phyloP scores from a whole-genome alignment of 257 asterid species.

The Solanum chmielewskii region DNA sequence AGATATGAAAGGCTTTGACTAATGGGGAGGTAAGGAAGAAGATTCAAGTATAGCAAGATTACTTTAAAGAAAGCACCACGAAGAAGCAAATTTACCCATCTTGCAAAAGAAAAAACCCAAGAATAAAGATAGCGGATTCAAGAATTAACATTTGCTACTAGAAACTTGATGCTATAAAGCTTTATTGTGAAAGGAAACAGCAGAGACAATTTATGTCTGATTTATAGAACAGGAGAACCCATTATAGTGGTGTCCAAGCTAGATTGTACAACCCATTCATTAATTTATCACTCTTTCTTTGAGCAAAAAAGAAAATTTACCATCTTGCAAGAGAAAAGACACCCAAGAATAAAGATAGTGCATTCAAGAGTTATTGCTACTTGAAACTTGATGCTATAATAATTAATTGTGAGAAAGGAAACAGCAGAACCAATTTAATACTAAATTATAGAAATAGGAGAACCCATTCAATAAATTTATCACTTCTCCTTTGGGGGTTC shows the following conservation, averaged over 20 bases:
- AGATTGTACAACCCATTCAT: background rate
- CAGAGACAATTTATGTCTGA: background rate
- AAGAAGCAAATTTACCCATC: background rate
- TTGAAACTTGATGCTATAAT: background rate
- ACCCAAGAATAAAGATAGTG: background rate
- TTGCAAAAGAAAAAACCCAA: background rate
- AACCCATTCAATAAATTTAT: background rate
- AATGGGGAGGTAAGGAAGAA: background rate
- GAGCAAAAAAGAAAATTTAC: background rate
- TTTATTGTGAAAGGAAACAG: background rate
- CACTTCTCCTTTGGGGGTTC: background rate
- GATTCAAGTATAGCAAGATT: background rate
- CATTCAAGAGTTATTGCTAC: background rate
- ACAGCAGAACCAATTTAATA: background rate
- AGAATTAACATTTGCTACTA: background rate
- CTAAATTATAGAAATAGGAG: background rate
- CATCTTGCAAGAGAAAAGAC: background rate
- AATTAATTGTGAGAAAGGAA: background rate
- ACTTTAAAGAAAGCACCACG: background rate
- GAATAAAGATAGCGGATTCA: background rate
- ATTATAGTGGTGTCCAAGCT: background rate
- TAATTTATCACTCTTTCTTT: background rate
- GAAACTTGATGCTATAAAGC: background rate
- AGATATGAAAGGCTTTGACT: background rate
- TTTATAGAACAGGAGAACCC: background rate